Base-by-base conservation (phyloP, 169 alveolate species). In the Cryptosporidium andersoni region DNA sequence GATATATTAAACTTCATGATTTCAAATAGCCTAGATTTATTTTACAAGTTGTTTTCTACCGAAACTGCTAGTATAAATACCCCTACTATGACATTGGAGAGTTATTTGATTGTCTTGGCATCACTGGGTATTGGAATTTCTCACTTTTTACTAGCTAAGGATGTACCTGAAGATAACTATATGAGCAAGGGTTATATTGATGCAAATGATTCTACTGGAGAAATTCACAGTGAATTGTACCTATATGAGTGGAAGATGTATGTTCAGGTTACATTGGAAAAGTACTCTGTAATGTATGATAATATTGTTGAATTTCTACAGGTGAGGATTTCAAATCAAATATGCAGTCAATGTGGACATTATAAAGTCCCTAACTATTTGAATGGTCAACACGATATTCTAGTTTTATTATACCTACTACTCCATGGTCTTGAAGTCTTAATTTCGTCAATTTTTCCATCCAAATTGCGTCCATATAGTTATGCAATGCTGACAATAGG, bases 31-130 rank as follows among this genome's bases (percentile, higher is more conserved):
- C 39, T 74, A 48, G 85, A 58, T 43, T 7, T 55, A 8, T 74
- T 74, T 4, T 56, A 52, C 3, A 74, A 52, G 36, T 34, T 74
- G 16, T 74, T 74, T 16, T 74, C 85, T 6, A 52, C 9, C 4
- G 47, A 48, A 3, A 25, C 12, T 8, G n/a, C 11, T 3, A 45
- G 34, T 2, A 63, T 74, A 8, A 64, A 74, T 4, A 43, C 16
- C 2, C 85, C 85, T 1, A 53, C 85, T 0, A 74, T 74, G 85
- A 74, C 85, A 5, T 40, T 58, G 47, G 85, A 74, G 14, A 74
- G 85, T 43, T 74, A 74, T 16, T 16, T 74, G 8, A 74, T 74
- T 25, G 8, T 74, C 1, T 5, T 74, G 2, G 51, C 67, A 3
- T 74, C 85, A 40, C 47, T 55, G 3, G 85, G 85, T 6, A 58